phyloP scores from a whole-genome alignment of 2,329 filamentous ascomycete species.

The Colletotrichum orchidophilum region DNA sequence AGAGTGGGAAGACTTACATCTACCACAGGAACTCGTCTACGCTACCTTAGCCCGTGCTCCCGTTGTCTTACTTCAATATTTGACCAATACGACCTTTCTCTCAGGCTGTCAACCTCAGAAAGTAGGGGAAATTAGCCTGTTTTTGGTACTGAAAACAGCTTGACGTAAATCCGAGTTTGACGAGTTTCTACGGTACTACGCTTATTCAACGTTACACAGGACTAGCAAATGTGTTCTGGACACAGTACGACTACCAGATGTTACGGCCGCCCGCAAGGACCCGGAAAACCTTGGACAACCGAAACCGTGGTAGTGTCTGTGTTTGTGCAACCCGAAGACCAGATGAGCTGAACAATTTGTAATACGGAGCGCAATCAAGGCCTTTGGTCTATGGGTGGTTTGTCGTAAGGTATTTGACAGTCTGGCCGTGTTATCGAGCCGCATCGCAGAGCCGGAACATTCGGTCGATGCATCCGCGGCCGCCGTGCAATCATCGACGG shows the following conservation, averaged over 20 bases:
- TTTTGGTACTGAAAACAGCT: no score
- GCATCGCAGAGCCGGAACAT: background rate
- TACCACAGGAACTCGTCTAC: no score
- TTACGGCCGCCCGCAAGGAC: conserved; percentile 14
- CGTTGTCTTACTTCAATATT: no score
- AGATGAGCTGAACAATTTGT: background rate
- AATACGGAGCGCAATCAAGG: background rate
- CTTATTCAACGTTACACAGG: background rate
- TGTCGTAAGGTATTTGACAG: background rate
- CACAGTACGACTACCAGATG: background rate
- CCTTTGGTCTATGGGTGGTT: background rate
- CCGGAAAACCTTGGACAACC: background rate
- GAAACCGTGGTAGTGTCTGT: background rate
- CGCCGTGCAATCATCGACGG: background rate
- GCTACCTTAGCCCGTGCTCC: no score
- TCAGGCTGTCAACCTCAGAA: no score
- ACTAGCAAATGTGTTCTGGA: background rate
- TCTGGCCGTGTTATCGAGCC: background rate
- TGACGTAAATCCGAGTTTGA: no score
- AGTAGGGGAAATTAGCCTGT: no score
- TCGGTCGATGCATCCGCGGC: background rate
- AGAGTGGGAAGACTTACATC: background rate
- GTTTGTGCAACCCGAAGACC: background rate
- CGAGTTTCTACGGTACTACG: no score
- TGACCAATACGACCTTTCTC: no score